Percentiles rank a stretch among this genome's conserved stretches.
Conservation (phyloP, 345 rosid genomes). For the Durio zibethinus region DNA sequence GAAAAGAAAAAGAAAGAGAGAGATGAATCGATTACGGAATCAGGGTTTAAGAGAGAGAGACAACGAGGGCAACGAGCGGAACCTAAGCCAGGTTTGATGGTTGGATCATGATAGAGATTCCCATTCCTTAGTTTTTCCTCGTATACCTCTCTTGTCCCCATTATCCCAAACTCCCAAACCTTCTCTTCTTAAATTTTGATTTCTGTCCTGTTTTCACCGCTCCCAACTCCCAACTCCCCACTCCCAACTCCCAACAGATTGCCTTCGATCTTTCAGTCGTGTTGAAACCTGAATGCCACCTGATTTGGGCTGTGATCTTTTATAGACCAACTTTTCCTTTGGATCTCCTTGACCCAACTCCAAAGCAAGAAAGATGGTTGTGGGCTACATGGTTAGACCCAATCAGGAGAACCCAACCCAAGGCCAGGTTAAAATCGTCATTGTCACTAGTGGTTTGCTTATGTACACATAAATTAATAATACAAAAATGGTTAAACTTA, state of each 20-base stretch:
- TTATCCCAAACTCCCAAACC: conserved; percentile 5
- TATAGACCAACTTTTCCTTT: not conserved
- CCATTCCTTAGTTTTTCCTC: conserved; percentile 77
- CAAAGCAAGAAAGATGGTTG: too few relatives aligned
- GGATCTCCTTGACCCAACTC: too few relatives aligned
- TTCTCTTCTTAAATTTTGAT: not conserved
- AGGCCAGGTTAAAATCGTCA: too few relatives aligned
- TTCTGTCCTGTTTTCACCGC: not conserved
- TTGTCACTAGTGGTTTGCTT: too few relatives aligned
- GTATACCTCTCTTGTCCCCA: conserved; percentile 88
- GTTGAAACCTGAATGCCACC: too few relatives aligned
- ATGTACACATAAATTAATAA: too few relatives aligned
- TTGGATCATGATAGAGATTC: conserved; percentile 72
- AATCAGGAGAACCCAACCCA: too few relatives aligned
- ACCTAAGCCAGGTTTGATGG: conserved; percentile 87
- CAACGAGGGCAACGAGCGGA: conserved; percentile 93
- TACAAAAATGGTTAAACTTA: too few relatives aligned
- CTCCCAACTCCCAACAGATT: not conserved
- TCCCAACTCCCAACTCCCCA: not conserved
- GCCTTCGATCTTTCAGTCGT: not conserved
- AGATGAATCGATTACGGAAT: conserved; percentile 37
- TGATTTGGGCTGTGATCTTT: not conserved
- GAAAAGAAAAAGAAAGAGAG: not conserved
- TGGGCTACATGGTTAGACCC: too few relatives aligned
- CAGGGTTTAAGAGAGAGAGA: conserved; percentile 71